A percentile compares a stretch with the other conserved stretches of the same genome.
phyloP scores from a whole-genome alignment of 2,329 filamentous ascomycete genomes.

The Epichloe elymi region DNA sequence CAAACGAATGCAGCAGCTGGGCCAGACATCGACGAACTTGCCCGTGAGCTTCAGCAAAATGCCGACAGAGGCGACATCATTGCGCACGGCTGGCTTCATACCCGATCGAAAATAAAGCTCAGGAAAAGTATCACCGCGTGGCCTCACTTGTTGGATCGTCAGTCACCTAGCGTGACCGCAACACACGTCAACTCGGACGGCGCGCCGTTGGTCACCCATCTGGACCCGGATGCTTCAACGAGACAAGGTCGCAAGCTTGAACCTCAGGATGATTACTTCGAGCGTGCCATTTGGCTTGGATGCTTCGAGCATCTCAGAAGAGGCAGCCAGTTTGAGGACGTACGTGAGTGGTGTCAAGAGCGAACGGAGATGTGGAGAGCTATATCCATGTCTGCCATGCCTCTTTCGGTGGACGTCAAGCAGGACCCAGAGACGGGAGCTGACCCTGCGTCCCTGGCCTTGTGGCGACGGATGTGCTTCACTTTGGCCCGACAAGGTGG shows the following conservation, averaged over 20 bases:
- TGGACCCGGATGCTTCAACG: slow-evolving; percentile 82
- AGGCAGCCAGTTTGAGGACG: slow-evolving; percentile 59
- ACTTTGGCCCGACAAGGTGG: slow-evolving; percentile 55
- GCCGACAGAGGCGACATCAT: slow-evolving; percentile 72
- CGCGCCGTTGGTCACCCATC: slow-evolving; percentile 63
- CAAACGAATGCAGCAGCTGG: slow-evolving; percentile 61
- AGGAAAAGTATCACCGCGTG: slow-evolving; percentile 67
- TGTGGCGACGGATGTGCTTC: slow-evolving; percentile 71
- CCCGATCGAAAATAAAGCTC: slow-evolving; percentile 77
- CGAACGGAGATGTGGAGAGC: slow-evolving; percentile 83
- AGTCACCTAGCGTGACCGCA: slow-evolving; percentile 40
- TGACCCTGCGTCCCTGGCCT: slow-evolving; percentile 33
- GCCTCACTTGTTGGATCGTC: slow-evolving; percentile 51
- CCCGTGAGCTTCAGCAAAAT: slow-evolving; percentile 60
- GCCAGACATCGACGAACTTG: slow-evolving; percentile 61
- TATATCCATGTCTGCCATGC: slow-evolving; percentile 62
- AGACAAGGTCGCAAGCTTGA: slow-evolving; percentile 68
- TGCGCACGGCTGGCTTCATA: slow-evolving; percentile 84
- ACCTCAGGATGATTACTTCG: slow-evolving; percentile 74
- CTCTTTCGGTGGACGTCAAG: slow-evolving; percentile 38
- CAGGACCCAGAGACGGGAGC: slow-evolving; percentile 18
- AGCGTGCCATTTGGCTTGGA: slow-evolving; percentile 83
- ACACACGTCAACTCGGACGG: slow-evolving; percentile 45
- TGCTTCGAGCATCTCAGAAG: slow-evolving; percentile 86
- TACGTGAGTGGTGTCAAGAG: slow-evolving; percentile 76